These are phyloP conservation scores for Furcasterigmium furcatum DNA, from an alignment of 2,329 filamentous ascomycete species.

Conservation along the genomic window DNA sequence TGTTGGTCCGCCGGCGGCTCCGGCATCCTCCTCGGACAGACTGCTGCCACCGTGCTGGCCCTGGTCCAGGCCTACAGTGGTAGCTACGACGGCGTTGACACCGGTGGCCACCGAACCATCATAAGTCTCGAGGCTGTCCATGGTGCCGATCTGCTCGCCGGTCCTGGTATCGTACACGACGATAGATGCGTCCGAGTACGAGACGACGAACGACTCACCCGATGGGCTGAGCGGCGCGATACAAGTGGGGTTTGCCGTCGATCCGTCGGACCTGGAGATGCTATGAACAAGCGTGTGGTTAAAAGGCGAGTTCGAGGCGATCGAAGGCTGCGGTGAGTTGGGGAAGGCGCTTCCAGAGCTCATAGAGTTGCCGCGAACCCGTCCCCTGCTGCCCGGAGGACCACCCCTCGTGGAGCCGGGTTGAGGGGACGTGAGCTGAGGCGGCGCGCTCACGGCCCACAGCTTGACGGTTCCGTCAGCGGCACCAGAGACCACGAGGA, in stretches of 20 bases:
- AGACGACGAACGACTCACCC: conserved; percentile 89
- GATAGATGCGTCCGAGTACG: conserved; percentile 86
- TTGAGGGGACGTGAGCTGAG: conserved; percentile 78
- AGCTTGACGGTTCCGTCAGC: conserved; percentile 90
- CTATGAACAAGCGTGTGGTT: conserved; percentile 84
- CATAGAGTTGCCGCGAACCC: conserved; percentile 86
- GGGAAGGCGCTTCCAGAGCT: conserved; percentile 92
- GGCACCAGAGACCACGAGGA: conserved; percentile 85
- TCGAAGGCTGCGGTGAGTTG: conserved; percentile 83
- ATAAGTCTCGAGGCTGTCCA: conserved; percentile 94
- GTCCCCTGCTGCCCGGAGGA: conserved; percentile 57
- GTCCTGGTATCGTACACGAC: conserved; percentile 90
- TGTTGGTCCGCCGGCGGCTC: conserved; percentile 75
- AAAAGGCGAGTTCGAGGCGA: conserved; percentile 82
- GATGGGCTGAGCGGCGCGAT: conserved; percentile 83
- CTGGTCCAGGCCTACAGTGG: conserved; percentile 78
- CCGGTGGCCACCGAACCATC: conserved; percentile 76
- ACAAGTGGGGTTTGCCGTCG: conserved; percentile 76
- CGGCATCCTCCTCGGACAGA: conserved; percentile 69
- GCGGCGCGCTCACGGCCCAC: conserved; percentile 91
- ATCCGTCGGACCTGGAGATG: conserved; percentile 66
- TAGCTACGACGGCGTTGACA: conserved; percentile 89
- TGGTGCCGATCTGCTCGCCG: conserved; percentile 85
- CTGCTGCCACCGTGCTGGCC: conserved; percentile 52
- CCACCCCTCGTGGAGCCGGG: conserved; percentile 60